phyloP scores from a whole-genome alignment of 306 rosid genomes.

The Alnus glutinosa region DNA sequence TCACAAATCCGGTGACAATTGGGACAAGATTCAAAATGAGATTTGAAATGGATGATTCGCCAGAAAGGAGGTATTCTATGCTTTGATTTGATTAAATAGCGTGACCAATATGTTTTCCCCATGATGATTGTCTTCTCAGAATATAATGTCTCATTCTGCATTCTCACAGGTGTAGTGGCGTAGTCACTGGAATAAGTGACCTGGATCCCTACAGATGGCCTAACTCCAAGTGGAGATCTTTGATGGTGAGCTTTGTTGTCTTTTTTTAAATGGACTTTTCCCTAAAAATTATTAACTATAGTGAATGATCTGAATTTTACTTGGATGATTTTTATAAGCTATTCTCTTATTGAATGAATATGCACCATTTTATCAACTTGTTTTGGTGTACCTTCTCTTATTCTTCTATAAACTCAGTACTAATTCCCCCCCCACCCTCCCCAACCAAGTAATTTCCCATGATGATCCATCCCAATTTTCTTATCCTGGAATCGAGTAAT shows the following conservation, averaged over 20 bases:
- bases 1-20: conserved; percentile 58
- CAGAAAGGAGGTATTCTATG: conserved; percentile 76
- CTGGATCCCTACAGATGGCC: conserved; percentile 90
- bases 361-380: background rate
- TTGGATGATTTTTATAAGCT: background rate
- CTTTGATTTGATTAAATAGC: conserved; percentile 17
- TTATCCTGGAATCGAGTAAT: conserved; percentile 13
- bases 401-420: background rate
- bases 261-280: background rate
- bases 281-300: background rate
- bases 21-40: conserved; percentile 92
- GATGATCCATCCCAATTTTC: background rate
- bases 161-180: conserved; percentile 70
- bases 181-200: conserved; percentile 79
- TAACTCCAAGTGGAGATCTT: conserved; percentile 92
- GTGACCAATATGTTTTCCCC: conserved; percentile 12
- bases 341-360: background rate
- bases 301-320: background rate
- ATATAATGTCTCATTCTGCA: conserved; percentile 29
- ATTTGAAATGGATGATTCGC: conserved; percentile 91
- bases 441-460: background rate
- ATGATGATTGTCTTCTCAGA: conserved; percentile 10
- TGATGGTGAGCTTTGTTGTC: conserved; percentile 57
- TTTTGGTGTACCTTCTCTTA: background rate
- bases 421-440: background rate